Conservation (phyloP, 2,329 filamentous ascomycete species). For the Beauveria scarabaeidicola region DNA sequence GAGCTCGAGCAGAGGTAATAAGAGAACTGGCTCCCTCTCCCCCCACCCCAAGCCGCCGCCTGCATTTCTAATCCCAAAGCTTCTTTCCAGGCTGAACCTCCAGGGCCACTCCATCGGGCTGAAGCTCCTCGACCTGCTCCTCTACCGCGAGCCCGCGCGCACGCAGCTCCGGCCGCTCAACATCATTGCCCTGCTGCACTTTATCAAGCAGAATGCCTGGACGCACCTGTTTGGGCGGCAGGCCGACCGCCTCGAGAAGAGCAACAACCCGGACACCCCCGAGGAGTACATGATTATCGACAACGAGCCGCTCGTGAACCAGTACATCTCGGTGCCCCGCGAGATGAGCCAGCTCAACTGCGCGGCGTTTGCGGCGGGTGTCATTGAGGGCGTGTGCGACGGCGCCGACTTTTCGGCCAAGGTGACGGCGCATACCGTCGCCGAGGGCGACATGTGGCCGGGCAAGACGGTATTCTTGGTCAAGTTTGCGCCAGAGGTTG, state of each 20-base stretch:
- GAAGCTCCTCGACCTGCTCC: slow-evolving; percentile 88
- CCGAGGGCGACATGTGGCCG: slow-evolving; percentile 79
- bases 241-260: slow-evolving; percentile 89
- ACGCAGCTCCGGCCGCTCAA: slow-evolving; percentile 70
- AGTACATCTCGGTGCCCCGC: slow-evolving; percentile 83
- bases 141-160: slow-evolving; percentile 69
- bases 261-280: slow-evolving; percentile 67
- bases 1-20: slow-evolving; percentile 81
- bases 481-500: slow-evolving; percentile 81
- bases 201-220: slow-evolving; percentile 90
- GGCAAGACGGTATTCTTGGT: slow-evolving; percentile 93
- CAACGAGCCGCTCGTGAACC: slow-evolving; percentile 93
- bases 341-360: slow-evolving; percentile 97
- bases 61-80: background rate
- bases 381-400: slow-evolving; percentile 93
- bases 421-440: slow-evolving; percentile 79
- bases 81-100: slow-evolving; percentile 59
- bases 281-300: slow-evolving; percentile 99
- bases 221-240: slow-evolving; percentile 83
- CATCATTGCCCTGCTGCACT: slow-evolving; percentile 85
- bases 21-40: background rate
- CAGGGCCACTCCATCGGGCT: slow-evolving; percentile 92
- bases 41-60: background rate
- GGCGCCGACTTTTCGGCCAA: slow-evolving; percentile 81
- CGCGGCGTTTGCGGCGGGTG: slow-evolving; percentile 88